phyloP scores from a whole-genome alignment of 2,329 filamentous ascomycete species.

The Penicillium corylophilum region DNA sequence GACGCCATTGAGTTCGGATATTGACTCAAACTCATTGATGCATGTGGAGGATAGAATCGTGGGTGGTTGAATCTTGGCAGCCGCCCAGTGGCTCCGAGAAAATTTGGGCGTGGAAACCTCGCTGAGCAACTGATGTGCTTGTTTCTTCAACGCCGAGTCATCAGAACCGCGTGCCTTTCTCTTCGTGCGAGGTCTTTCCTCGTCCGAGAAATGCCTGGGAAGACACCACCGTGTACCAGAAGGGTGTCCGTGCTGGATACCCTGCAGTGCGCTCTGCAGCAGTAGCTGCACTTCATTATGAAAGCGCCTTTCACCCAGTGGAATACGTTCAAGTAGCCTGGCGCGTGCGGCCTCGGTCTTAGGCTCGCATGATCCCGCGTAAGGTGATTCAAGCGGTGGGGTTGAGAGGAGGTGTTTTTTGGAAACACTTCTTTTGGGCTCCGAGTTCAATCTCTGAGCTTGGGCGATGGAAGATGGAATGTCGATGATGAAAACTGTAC shows the following conservation, averaged over 20 bases:
- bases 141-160: too few species aligned
- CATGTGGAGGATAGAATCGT: conserved; percentile 34
- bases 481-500: conserved; percentile 55
- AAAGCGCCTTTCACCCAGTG: conserved; percentile 31
- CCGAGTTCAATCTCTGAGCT: conserved; percentile 47
- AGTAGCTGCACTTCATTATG: conserved; percentile 29
- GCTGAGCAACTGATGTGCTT: background rate
- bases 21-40: conserved; percentile 29
- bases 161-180: background rate
- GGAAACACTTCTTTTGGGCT: background rate
- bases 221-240: conserved; percentile 36
- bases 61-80: conserved; percentile 20
- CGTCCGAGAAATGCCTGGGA: conserved; percentile 14
- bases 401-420: conserved; percentile 44
- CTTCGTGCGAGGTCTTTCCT: background rate
- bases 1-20: conserved; percentile 23
- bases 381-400: conserved; percentile 48
- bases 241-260: conserved; percentile 25
- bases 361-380: conserved; percentile 47
- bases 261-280: conserved; percentile 42
- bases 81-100: background rate
- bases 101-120: background rate
- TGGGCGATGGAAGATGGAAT: conserved; percentile 57
- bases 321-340: conserved; percentile 39
- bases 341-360: conserved; percentile 48